Percentiles rank a stretch among this genome's conserved stretches.
Evolutionary conservation across 306 rosid genomes (phyloP).

Genomic region (Sicyos baderoa): DNA sequence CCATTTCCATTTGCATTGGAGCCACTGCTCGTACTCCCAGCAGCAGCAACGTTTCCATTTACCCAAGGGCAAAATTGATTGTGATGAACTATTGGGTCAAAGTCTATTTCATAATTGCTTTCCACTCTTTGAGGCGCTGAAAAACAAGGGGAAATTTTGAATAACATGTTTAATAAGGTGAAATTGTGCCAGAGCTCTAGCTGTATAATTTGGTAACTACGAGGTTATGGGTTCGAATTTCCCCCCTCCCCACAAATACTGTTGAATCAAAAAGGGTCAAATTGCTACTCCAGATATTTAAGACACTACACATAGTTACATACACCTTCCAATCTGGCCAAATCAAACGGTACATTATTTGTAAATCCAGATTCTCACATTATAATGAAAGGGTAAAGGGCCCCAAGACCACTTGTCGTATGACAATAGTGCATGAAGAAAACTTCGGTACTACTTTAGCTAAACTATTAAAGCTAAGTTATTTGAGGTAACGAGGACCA

Average conservation of each 20-base stretch:
- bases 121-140: conserved; percentile 87
- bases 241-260: too few species aligned
- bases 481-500: too few species aligned
- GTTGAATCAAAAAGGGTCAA: too few species aligned
- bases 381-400: background rate
- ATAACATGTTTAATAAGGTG: background rate
- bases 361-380: background rate
- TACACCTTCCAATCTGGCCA: background rate
- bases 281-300: conserved; percentile 3
- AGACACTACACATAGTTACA: too few species aligned
- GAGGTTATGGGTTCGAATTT: too few species aligned
- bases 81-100: conserved; percentile 86
- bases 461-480: too few species aligned
- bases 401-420: background rate
- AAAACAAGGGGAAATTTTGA: conserved; percentile 1
- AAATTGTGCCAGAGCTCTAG: too few species aligned
- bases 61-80: conserved; percentile 97
- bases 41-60: conserved; percentile 96
- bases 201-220: too few species aligned
- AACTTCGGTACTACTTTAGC: too few species aligned
- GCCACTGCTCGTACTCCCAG: conserved; percentile 55
- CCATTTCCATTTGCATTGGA: conserved; percentile 38
- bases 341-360: background rate
- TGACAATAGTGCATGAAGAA: too few species aligned
- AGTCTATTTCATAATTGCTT: conserved; percentile 87